phyloP scores from a whole-genome alignment of 2,329 filamentous ascomycete species.

The Colletotrichum filicis region DNA sequence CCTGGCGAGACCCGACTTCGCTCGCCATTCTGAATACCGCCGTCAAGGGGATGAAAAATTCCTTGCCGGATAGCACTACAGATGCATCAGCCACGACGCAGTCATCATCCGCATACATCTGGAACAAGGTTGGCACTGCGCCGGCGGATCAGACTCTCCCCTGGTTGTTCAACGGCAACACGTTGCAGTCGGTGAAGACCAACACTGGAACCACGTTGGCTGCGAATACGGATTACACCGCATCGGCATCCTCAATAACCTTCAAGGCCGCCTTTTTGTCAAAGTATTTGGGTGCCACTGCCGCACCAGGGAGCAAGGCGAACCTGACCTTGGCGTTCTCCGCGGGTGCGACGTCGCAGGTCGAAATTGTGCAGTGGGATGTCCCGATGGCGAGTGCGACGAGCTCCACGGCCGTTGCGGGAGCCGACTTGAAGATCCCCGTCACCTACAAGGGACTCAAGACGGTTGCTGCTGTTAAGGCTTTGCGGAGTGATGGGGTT shows the following conservation, averaged over 20 bases:
- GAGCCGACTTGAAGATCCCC: conserved; percentile 57
- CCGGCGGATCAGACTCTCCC: conserved; percentile 56
- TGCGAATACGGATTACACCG: conserved; percentile 56
- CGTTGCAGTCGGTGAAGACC: conserved; percentile 51
- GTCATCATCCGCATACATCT: conserved; percentile 63
- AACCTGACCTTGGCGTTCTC: conserved; percentile 65
- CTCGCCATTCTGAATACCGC: conserved; percentile 60
- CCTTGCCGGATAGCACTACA: conserved; percentile 61
- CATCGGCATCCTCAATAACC: conserved; percentile 56
- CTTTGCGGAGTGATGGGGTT: conserved; percentile 57
- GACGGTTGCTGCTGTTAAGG: conserved; percentile 62
- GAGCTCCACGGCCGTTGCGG: conserved; percentile 35
- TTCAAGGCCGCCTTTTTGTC: conserved; percentile 59
- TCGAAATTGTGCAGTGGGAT: conserved; percentile 65
- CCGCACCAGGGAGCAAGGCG: conserved; percentile 56
- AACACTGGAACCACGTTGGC: conserved; percentile 43
- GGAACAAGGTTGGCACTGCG: conserved; percentile 59
- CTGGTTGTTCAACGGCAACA: conserved; percentile 66
- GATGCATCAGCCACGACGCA: conserved; percentile 58
- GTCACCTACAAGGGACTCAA: conserved; percentile 62
- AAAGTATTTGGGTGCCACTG: conserved; percentile 52
- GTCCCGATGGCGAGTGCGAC: conserved; percentile 50
- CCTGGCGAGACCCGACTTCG: conserved; percentile 62
- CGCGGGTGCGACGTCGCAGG: conserved; percentile 55
- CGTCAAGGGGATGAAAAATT: conserved; percentile 54